Evolutionary conservation across 2,329 filamentous ascomycete genomes (phyloP), one percentile per base, ranked within the genome.

Genomic region (Aspergillus alliaceus): DNA sequence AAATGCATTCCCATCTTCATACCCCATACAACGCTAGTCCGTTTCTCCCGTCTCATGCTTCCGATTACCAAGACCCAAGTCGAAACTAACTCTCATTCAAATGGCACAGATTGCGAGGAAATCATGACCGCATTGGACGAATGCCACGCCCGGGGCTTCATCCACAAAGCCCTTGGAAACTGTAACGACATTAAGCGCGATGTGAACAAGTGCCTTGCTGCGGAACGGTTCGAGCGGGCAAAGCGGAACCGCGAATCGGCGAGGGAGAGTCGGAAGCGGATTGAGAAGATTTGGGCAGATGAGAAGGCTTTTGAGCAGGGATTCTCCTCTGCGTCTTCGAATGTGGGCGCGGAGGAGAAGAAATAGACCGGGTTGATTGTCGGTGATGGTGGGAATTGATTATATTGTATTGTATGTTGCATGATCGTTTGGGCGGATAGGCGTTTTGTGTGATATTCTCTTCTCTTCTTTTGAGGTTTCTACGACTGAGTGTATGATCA

Each of bases 1-100:
- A 68, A 44, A 99, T 99, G 95, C 95, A 99, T 90, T 96, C 95
- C 54, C 93, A 97, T 79, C 81, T 99, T 2, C 93, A 98, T 73
- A 96, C 91, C 27, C 91, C 95, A 74, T 89, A 96, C 72, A 96
- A 96, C 67, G 82, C 85, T 66, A 93, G 93, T 96, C 84, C 42
- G 78, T 74, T 44, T 70, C 52, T 14, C 49, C 32, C 27, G 40
- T 40, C 46, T 49, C 9, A 37, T 58, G n/a, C 27, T 24, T 6
- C 47, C 50, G 32, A 20, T 18, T 3, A 18, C 11, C 34, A 22
- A 50, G 42, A 14, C 22, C 22, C 29, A 56, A 35, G 15, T 25
- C 20, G 18, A 27, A 24, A 29, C 44, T 37, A 51, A 51, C 53
- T 56, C 53, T 53, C 24, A 24, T 14, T 31, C 51, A 47, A n/a